These are phyloP conservation scores for Saksenaea vasiformis DNA, from an alignment of 371 early-diverging fungal genomes.

Conservation along the genomic window DNA sequence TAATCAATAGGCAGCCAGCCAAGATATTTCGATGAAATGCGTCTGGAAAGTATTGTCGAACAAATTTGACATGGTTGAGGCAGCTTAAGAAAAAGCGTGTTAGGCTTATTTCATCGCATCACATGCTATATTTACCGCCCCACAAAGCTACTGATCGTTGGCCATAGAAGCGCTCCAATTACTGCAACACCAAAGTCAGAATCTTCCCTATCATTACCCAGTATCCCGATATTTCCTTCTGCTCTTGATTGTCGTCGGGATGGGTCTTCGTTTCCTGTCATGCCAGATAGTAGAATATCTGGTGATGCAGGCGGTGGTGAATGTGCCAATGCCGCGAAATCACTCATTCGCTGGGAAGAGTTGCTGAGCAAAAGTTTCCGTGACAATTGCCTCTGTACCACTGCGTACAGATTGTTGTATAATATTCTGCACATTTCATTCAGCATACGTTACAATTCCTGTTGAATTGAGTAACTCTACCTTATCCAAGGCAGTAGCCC, in stretches of 20 bases:
- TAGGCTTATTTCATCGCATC: background rate
- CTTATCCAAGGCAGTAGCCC: slow-evolving; percentile 61
- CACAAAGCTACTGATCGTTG: slow-evolving; percentile 36
- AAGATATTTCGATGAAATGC: slow-evolving; percentile 60
- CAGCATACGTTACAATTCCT: too few relatives aligned
- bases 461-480: slow-evolving; percentile 5
- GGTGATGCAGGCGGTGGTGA: background rate
- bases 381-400: slow-evolving; percentile 24
- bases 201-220: background rate
- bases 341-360: background rate
- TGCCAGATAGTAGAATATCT: background rate
- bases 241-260: background rate
- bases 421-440: slow-evolving; percentile 53
- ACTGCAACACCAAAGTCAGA: slow-evolving; percentile 42
- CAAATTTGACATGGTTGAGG: slow-evolving; percentile 43
- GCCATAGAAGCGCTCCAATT: slow-evolving; percentile 56
- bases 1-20: slow-evolving; percentile 63
- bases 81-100: slow-evolving; percentile 28
- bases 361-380: slow-evolving; percentile 28
- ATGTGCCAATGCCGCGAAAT: background rate
- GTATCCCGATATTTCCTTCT: background rate
- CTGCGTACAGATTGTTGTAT: slow-evolving; percentile 48
- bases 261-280: background rate
- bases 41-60: slow-evolving; percentile 53
- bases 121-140: slow-evolving; percentile 31